Evolutionary conservation across 805 yeast species (phyloP), one percentile per base, ranked within the genome.

Genomic region (Scheffersomyces ergatensis): DNA sequence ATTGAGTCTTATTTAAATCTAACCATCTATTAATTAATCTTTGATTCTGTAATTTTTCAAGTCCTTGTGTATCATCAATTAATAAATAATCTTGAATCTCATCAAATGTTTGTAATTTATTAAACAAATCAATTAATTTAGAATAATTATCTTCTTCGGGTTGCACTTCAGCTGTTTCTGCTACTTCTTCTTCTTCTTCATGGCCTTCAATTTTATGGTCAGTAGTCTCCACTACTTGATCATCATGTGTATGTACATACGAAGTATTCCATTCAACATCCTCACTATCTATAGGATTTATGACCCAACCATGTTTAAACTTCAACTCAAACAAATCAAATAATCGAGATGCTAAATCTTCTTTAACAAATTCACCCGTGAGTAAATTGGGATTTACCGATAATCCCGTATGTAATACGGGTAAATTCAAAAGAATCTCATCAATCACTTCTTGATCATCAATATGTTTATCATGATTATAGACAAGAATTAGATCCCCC

Each of bases 261-360:
- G 34, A 17, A n/a, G 36, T 35, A 21, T 30, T 13, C 31, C 16
- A 21, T 7, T 35, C 40, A 17, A 49, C 54, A 33, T 37, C 11
- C 15, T 29, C 32, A 14, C 11, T 49, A 25, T 50, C 52, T 18
- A 29, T 74, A 21, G 44, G 76, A 37, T 74, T 74, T n/a, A 78
- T 65, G 19, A 83, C 67, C 96, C 97, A 90, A 1, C 96, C 97
- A 59, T 92, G 98, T 3, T 79, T 80, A 31, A 90, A 59, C 12
- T 72, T 74, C 5, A 86, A 65, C 24, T 74, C 80, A 55, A 80
- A 85, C 3, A 76, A 63, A 6, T 71, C 58, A 57, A 88, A 88
- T 5, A 87, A 54, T 2, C 75, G 66, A 42, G 79, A 55, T 30
- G 82, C 85, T 17, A 70, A 63, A 27, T 78, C 76, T 21, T 71